phyloP scores from a whole-genome alignment of 441 rosid genomes.

The Croton setiger region DNA sequence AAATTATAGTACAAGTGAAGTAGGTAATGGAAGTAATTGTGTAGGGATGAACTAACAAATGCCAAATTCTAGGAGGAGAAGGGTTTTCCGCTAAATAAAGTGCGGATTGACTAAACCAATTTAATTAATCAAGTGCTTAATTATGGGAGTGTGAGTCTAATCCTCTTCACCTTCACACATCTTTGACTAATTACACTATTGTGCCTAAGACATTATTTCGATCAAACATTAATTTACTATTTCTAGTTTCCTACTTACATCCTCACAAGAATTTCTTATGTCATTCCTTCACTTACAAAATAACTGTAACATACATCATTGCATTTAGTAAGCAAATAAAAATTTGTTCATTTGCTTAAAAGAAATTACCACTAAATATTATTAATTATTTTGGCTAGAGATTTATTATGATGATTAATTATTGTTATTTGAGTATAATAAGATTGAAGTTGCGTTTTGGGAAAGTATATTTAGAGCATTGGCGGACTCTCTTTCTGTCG shows the following conservation, averaged over 20 bases:
- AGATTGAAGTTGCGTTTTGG: conserved; percentile 2
- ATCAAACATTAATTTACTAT: no score
- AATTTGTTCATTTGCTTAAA: no score
- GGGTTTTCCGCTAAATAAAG: background rate
- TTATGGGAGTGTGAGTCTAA: background rate
- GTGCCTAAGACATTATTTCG: no score
- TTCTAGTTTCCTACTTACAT: no score
- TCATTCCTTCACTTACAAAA: background rate
- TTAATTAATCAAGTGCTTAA: background rate
- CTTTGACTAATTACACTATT: conserved; percentile 17
- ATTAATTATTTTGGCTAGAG: no score
- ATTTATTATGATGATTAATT: no score
- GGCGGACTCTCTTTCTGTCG: background rate
- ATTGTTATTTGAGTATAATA: background rate
- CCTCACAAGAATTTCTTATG: background rate
- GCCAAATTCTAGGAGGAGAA: background rate
- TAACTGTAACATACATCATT: background rate
- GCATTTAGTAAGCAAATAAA: no score
- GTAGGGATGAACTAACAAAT: background rate
- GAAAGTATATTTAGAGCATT: background rate
- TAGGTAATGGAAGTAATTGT: background rate
- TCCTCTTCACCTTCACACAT: conserved; percentile 17
- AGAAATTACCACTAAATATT: no score
- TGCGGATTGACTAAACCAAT: background rate
- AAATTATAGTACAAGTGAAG: no score